Base-by-base conservation (phyloP, 2,329 filamentous ascomycete species). In the Epichloe brachyelytri region DNA sequence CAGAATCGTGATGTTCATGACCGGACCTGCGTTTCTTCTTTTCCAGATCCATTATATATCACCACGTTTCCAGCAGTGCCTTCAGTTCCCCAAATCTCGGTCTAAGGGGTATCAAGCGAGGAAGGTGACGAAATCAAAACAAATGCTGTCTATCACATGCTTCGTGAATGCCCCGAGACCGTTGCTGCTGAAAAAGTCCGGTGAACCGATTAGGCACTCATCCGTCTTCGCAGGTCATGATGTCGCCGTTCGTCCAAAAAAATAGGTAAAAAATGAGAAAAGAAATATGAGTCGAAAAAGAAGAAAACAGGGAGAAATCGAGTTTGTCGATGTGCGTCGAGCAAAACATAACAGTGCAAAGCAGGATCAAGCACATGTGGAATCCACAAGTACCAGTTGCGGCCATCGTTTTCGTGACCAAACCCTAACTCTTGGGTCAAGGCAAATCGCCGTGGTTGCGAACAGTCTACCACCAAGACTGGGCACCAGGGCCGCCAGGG, bases 401-500 rank as follows among this genome's bases (percentile, higher is more conserved):
- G 17, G 48, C 50, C 45, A 51, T 22, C 6, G 10, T 10, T 4
- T 15, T 22, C 33, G 36, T 51, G 48, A 39, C 51, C 39, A 6
- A 41, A 11, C 34, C 45, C 34, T 46, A 39, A 40, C 39, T 33
- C n/a, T 22, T 14, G 15, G 17, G 36, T 48, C 48, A 40, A 46
- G 36, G 20, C 53, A 44, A 10, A 37, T n/a, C 46, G 15, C 49
- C 49, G 52, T 50, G 44, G 36, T 37, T 30, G 46, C 43, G 45
- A 15, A 39, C 8, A 6, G 17, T 15, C 53, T 57, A 88, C 84
- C 85, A 87, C 59, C 79, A 83, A 55, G 75, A 82, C 65, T 81
- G 80, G 63, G 79, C 78, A 54, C 79, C 79, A 44, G 73, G 73
- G 60, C 83, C 83, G 71, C 86, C 84, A 67, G 84, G 83, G 69